phyloP scores from a whole-genome alignment of 805 yeast genomes.

The Diddensiella transvaalensis region DNA sequence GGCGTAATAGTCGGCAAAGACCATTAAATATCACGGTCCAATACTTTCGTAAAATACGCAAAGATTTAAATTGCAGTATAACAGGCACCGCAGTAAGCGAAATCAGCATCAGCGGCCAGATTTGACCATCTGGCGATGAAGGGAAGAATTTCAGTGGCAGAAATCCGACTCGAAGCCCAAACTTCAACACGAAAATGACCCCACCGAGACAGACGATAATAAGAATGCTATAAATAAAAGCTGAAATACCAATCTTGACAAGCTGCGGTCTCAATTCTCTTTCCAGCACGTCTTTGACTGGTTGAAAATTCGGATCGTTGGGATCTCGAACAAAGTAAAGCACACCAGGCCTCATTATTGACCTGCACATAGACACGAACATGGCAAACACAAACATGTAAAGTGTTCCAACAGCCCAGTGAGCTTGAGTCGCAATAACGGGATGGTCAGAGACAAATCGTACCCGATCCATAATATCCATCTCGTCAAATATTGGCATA shows the following conservation, averaged over 20 bases:
- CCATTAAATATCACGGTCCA: slow-evolving; percentile 62
- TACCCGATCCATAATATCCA: background rate
- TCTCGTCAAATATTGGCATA: slow-evolving; percentile 48
- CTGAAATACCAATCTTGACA: slow-evolving; percentile 68
- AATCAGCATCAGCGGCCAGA: slow-evolving; percentile 5
- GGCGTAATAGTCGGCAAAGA: slow-evolving; percentile 54
- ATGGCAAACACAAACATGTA: slow-evolving; percentile 87
- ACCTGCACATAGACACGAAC: slow-evolving; percentile 79
- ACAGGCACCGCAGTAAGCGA: slow-evolving; percentile 14
- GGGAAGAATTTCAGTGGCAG: slow-evolving; percentile 25
- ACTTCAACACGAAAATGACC: slow-evolving; percentile 49
- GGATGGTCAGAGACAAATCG: slow-evolving; percentile 22
- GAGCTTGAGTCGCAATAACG: slow-evolving; percentile 28
- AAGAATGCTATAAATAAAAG: slow-evolving; percentile 53
- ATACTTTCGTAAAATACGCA: slow-evolving; percentile 28
- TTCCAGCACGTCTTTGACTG: slow-evolving; percentile 81
- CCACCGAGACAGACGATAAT: slow-evolving; percentile 73
- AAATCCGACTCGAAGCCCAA: slow-evolving; percentile 15
- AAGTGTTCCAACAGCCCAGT: slow-evolving; percentile 73
- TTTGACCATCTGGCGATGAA: slow-evolving; percentile 2
- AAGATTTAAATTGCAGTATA: background rate
- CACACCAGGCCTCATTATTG: slow-evolving; percentile 81
- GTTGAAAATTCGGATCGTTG: slow-evolving; percentile 84
- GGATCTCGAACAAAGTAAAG: slow-evolving; percentile 89
- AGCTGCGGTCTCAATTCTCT: slow-evolving; percentile 71